A percentile compares a stretch with the other conserved stretches of the same genome.
Conservation (phyloP, 257 asterid species). For the Plantago major region DNA sequence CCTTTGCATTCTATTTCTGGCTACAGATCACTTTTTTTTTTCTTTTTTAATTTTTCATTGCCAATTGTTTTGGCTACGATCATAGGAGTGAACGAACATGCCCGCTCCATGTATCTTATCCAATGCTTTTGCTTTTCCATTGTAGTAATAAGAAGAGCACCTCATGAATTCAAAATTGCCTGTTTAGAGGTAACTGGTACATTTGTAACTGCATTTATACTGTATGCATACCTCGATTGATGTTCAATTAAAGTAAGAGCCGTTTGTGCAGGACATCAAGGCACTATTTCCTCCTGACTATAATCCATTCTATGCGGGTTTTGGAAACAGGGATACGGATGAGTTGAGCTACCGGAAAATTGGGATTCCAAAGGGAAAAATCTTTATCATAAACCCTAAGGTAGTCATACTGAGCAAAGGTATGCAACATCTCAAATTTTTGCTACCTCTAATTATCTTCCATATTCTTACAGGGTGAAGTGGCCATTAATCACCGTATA, state of each 20-base stretch:
- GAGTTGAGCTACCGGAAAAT: slow-evolving; percentile 98
- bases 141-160: slow-evolving; percentile 95
- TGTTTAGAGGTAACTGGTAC: slow-evolving; percentile 77
- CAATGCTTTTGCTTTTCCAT: slow-evolving; percentile 17
- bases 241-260: not conserved
- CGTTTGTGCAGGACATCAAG: slow-evolving; percentile 75
- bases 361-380: slow-evolving; percentile 98
- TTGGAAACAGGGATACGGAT: slow-evolving; percentile 96
- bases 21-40: too few relatives aligned
- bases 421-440: not conserved
- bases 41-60: too few relatives aligned
- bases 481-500: slow-evolving; percentile 84
- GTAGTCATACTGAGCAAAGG: slow-evolving; percentile 28
- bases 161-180: slow-evolving; percentile 97
- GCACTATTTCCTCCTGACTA: slow-evolving; percentile 91
- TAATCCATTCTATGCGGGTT: slow-evolving; percentile 97
- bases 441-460: slow-evolving; percentile 4
- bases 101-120: slow-evolving; percentile 9
- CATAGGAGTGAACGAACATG: not conserved
- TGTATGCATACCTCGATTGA: not conserved
- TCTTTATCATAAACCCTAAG: slow-evolving; percentile 96
- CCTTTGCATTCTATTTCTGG: too few relatives aligned
- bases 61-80: not conserved
- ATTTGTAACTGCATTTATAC: not conserved
- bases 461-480: slow-evolving; percentile 73